Evolutionary conservation across 2,329 filamentous ascomycete genomes (phyloP).

Genomic region (Paecilomyces niveus): DNA sequence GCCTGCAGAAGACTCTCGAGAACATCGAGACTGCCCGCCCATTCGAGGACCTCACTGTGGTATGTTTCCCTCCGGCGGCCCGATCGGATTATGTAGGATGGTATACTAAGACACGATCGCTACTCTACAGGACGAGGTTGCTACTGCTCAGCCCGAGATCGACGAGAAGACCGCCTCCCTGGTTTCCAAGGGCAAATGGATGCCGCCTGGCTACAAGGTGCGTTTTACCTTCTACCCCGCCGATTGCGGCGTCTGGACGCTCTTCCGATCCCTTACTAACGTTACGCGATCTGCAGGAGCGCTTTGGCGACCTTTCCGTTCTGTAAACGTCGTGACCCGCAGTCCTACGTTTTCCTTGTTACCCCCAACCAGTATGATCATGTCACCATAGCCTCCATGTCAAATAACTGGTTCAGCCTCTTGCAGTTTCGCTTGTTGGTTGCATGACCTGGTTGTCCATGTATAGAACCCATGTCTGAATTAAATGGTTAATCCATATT

Average conservation of each 20-base stretch:
- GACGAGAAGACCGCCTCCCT: conserved; percentile 93
- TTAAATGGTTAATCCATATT: conserved; percentile 21
- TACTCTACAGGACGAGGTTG: conserved; percentile 74
- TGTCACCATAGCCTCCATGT: conserved; percentile 22
- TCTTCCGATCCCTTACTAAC: background rate
- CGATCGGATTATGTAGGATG: background rate
- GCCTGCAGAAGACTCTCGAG: conserved; percentile 87
- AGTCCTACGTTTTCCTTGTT: conserved; percentile 19
- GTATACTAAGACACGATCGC: conserved; percentile 3
- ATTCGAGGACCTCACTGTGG: conserved; percentile 95
- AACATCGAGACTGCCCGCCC: conserved; percentile 96
- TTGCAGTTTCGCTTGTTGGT: conserved; percentile 9
- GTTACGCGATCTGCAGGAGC: conserved; percentile 60
- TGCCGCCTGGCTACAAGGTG: conserved; percentile 98
- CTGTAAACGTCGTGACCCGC: conserved; percentile 56
- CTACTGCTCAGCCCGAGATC: conserved; percentile 88
- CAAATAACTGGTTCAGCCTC: conserved; percentile 14
- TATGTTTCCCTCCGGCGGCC: conserved; percentile 49
- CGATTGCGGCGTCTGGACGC: background rate
- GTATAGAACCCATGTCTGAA: conserved; percentile 35
- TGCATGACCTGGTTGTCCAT: conserved; percentile 23
- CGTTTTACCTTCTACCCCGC: conserved; percentile 24
- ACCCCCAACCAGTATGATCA: conserved; percentile 21
- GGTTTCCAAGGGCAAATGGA: conserved; percentile 96
- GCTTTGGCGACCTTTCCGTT: conserved; percentile 94